Base-by-base conservation (phyloP, 169 alveolate species). In the Eimeria zaria region DNA sequence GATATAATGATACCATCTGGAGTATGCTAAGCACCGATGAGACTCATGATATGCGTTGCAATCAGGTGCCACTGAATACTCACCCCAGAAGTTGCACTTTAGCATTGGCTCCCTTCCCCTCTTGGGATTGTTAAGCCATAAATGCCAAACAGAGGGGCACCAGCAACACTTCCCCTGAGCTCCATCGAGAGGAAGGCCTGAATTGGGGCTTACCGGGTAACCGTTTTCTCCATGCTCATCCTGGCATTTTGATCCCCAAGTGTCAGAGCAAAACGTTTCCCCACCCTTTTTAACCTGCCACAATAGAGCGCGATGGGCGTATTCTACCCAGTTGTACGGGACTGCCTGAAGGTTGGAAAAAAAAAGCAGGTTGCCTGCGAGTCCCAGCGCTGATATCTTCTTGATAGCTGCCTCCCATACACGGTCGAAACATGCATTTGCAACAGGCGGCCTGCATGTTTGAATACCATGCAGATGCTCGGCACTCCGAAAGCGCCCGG, bases 161-260 rank as follows among this genome's bases (percentile, higher is more conserved):
- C 94, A 87, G 51, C 94, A 87, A 48, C 94, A 87, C 81, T 64
- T 87, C 83, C 94, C 94, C n/a, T 87, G 94, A 64, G 94, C 94
- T 55, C 94, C 94, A 41, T 87, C 83, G n/a, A 87, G 48, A 62
- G 94, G 94, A 41, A 87, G 94, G 51, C 94, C 94, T 55, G 94
- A 60, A 64, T 87, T 87, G 62, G 94, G 94, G 14, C 44, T 87
- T 20, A 87, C 74, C 48, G 94, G 94, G n/a, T 87, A 87, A 18
- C 94, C 94, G 64, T 64, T 64, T 30, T 87, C 94, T 22, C 94
- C 94, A 64, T 87, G 94, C 62, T 87, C 94, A 62, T 87, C 94
- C 67, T 87, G 94, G 64, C 94, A 87, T 62, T 87, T 87, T 71
- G 94, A 87, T n/a, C 84, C 94, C 94, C 94, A 87, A 0, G 94